Conservation (phyloP, 306 rosid species). For the Prunus mira region DNA sequence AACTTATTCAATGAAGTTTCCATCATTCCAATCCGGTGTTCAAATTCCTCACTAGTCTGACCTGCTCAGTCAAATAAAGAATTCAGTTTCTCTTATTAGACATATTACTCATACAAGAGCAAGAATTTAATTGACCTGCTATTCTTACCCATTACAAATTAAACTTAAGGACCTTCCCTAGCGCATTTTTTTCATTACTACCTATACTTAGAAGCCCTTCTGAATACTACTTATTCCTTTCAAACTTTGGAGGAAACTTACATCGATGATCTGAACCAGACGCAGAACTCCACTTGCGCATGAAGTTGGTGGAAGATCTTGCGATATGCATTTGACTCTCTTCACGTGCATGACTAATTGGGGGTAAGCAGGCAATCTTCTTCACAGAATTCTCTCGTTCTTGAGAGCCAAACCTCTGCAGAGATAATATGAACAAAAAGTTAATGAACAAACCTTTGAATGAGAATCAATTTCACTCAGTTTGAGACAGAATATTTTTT, state of each 20-base stretch:
- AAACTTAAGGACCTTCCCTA: conserved; percentile 1
- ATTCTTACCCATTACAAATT: background rate
- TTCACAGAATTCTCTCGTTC: conserved; percentile 68
- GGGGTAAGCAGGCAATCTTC: conserved; percentile 63
- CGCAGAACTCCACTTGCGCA: conserved; percentile 68
- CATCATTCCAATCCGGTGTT: conserved; percentile 73
- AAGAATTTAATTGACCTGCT: conserved; percentile 17
- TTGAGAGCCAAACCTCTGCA: conserved; percentile 75
- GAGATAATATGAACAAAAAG: conserved; percentile 19
- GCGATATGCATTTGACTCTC: conserved; percentile 66
- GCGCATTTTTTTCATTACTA: background rate
- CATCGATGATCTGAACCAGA: conserved; percentile 57
- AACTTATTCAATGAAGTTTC: conserved; percentile 84
- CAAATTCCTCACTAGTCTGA: conserved; percentile 79
- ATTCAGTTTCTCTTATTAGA: conserved; percentile 15
- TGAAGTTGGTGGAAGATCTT: conserved; percentile 67
- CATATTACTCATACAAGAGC: conserved; percentile 9
- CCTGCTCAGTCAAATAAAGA: conserved; percentile 45
- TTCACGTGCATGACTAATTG: conserved; percentile 53
- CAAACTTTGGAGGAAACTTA: conserved; percentile 38
- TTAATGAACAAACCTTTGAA: conserved; percentile 3
- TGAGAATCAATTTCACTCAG: background rate
- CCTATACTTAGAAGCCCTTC: background rate
- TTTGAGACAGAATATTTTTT: background rate
- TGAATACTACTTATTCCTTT: conserved; percentile 1